These are phyloP conservation scores for Baorangia bicolor DNA, from an alignment of 768 basidiomycete species.

Conservation along the genomic window DNA sequence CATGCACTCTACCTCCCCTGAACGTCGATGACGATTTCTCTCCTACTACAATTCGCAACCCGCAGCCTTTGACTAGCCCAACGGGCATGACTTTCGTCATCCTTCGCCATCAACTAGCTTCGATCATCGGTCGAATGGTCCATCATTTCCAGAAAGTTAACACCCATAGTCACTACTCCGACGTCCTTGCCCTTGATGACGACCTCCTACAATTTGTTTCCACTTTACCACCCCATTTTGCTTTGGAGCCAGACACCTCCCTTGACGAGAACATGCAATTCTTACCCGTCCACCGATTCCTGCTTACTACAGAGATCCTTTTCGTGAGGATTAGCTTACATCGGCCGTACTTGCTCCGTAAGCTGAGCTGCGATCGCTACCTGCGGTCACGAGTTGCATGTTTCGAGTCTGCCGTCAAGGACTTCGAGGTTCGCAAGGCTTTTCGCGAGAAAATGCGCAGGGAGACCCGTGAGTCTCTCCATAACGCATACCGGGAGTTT, in stretches of 20 bases:
- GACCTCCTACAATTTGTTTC: constrained; percentile 77
- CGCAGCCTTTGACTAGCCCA: constrained; percentile 63
- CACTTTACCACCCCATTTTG: constrained; percentile 75
- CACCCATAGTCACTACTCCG: constrained; percentile 74
- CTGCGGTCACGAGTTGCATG: constrained; percentile 79
- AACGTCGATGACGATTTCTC: constrained; percentile 67
- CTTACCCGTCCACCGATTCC: constrained; percentile 82
- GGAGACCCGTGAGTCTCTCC: constrained; percentile 66
- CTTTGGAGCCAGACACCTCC: constrained; percentile 72
- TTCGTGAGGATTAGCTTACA: constrained; percentile 84
- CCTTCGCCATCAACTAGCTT: constrained; percentile 76
- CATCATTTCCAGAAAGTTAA: constrained; percentile 91
- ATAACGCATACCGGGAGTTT: constrained; percentile 84
- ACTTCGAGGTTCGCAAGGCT: constrained; percentile 74
- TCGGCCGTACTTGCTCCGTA: constrained; percentile 82
- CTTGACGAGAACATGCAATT: constrained; percentile 65
- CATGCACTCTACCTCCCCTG: constrained; percentile 73
- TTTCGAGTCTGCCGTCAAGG: constrained; percentile 87
- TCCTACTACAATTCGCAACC: constrained; percentile 43
- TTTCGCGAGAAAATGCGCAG: constrained; percentile 62
- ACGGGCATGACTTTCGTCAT: constrained; percentile 89
- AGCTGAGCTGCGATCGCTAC: constrained; percentile 75
- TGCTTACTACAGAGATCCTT: constrained; percentile 85
- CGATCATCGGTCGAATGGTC: constrained; percentile 86
- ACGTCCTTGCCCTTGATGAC: constrained; percentile 79